Evolutionary conservation across 768 basidiomycete genomes (phyloP).

Genomic region (Paxillus involutus): DNA sequence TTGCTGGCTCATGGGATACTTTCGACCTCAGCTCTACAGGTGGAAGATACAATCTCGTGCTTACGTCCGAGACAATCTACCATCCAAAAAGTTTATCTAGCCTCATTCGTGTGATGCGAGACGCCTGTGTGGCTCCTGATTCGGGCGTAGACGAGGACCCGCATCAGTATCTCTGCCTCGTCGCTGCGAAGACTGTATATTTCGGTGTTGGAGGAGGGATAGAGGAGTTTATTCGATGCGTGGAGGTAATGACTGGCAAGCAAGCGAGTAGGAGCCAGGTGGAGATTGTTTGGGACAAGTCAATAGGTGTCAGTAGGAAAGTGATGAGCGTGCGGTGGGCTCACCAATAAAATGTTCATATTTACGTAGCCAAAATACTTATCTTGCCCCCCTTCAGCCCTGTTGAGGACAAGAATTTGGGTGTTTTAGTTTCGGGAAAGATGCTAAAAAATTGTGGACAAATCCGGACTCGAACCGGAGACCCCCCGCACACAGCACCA

Average conservation of each 20-base stretch:
- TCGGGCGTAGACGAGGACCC: neutral
- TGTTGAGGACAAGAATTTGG: too few species aligned
- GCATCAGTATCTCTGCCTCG: conserved; percentile 51
- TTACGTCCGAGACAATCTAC: conserved; percentile 96
- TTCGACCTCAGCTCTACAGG: conserved; percentile 39
- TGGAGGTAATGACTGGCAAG: conserved; percentile 26
- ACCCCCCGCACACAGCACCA: conserved; percentile 35
- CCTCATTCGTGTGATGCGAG: conserved; percentile 54
- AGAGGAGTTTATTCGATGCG: conserved; percentile 62
- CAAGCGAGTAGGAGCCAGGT: conserved; percentile 37
- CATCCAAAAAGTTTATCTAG: conserved; percentile 58
- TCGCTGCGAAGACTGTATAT: conserved; percentile 90
- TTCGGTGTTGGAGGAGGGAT: conserved; percentile 95
- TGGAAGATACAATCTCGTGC: conserved; percentile 62
- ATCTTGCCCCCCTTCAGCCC: too few species aligned
- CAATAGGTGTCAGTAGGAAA: conserved; percentile 68
- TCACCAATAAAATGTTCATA: too few species aligned
- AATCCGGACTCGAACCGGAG: conserved; percentile 42
- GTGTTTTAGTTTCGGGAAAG: too few species aligned
- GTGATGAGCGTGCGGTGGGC: conserved; percentile 66
- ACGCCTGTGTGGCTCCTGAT: conserved; percentile 29
- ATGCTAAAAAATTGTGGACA: conserved; percentile 30
- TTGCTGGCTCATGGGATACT: conserved; percentile 77
- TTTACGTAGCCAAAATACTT: too few species aligned
- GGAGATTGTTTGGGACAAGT: conserved; percentile 63